phyloP scores from a whole-genome alignment of 495 filamentous ascomycete genomes.

The Hapsidospora chrysogenum region DNA sequence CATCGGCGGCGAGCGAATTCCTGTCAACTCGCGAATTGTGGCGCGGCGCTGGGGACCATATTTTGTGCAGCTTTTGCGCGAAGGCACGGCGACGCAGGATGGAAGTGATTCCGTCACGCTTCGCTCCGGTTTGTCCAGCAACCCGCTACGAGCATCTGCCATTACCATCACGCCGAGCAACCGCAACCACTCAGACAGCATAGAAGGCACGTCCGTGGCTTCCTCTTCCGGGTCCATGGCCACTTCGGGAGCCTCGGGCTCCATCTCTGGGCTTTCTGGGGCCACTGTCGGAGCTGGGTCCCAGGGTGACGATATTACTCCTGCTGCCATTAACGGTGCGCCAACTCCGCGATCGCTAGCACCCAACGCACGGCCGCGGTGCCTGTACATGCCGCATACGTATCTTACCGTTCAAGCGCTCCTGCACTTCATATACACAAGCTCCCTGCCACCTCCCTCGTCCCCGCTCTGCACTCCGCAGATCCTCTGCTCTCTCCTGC shows the following conservation, averaged over 20 bases:
- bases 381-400: conserved; percentile 87
- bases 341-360: conserved; percentile 36
- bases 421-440: conserved; percentile 86
- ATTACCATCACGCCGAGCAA: conserved; percentile 71
- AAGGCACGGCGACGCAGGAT: conserved; percentile 46
- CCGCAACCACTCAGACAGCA: conserved; percentile 21
- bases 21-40: conserved; percentile 80
- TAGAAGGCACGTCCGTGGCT: conserved; percentile 35
- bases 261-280: conserved; percentile 9
- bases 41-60: conserved; percentile 86
- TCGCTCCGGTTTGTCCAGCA: conserved; percentile 17
- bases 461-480: conserved; percentile 83
- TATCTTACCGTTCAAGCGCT: conserved; percentile 73
- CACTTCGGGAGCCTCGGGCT: conserved; percentile 18
- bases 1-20: conserved; percentile 75
- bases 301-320: conserved; percentile 11
- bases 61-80: conserved; percentile 76
- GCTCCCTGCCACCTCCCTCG: conserved; percentile 56
- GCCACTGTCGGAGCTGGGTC: conserved; percentile 7
- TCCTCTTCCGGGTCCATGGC: conserved; percentile 25
- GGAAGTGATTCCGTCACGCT: conserved; percentile 30
- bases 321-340: conserved; percentile 24
- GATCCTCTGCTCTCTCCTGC: conserved; percentile 85
- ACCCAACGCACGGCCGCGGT: conserved; percentile 60
- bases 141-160: conserved; percentile 52